Evolutionary conservation across 148 eudicot species (phyloP), one percentile per base, ranked within the genome.

Genomic region (Amaranthus hypochondriacus): DNA sequence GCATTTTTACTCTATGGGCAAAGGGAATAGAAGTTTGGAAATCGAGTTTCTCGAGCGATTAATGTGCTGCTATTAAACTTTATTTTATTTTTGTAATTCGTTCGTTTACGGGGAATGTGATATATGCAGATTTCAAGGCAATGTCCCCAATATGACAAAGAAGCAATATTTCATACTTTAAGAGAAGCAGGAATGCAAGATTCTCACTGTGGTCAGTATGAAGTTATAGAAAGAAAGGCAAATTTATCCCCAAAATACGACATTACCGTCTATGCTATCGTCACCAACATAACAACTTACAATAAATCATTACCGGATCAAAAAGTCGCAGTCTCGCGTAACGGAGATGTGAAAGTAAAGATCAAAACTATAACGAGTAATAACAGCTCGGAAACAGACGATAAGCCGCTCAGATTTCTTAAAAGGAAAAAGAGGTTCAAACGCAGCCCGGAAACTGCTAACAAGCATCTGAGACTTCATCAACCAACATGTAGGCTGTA

Each of bases 221-320:
- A 83, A 71, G 62, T 88, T 44, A 74, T 91, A 3, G 97, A 93
- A 83, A 87, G 83, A 78, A 83, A 77, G 70, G 83, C 82, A 6
- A 81, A 69, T 48, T 58, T 81, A 74, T 70, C 69, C 66, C 94
- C 97, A 2, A 89, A 88, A 77, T 86, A 80, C 39, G 97, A 88
- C 76, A 74, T 78, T 55, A 78, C 82, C 9, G 73, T 76, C 48
- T 87, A 88, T 75, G 94, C 95, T 6, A 81, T 88, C 0, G 91
- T 82, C 3, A 93, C 98, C 51, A 89, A 86, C 81, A 81, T 88
- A 11, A 71, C 81, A 3, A 78, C 79, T 71, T 91, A 85, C 62
- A 83, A 79, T 64, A 76, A 78, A 75, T 44, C 72, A 28, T 28
- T 62, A 1, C 12, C 0, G 58, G 39, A 28, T 73, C 73, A 39